Evolutionary conservation across 1,139 yeast genomes (phyloP).

Genomic region (Kazachstania sp.): DNA sequence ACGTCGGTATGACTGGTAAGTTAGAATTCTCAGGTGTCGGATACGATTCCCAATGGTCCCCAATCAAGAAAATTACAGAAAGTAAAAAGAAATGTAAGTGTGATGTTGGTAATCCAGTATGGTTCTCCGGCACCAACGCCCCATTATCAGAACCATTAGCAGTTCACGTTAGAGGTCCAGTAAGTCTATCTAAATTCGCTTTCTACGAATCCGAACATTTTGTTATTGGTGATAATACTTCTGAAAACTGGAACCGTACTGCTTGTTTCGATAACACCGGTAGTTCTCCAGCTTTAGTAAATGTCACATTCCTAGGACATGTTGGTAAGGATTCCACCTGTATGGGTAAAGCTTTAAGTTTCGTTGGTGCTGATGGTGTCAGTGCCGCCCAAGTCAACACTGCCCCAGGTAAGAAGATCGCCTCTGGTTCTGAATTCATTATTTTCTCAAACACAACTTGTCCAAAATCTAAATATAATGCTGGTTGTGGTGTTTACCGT

Average conservation of each 20-base stretch:
- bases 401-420: constrained; percentile 40
- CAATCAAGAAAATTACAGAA: constrained; percentile 44
- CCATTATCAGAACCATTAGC: constrained; percentile 64
- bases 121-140: constrained; percentile 52
- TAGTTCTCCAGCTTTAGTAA: constrained; percentile 32
- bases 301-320: constrained; percentile 54
- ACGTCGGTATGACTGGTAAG: constrained; percentile 13
- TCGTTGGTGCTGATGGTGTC: constrained; percentile 38
- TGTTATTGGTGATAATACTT: constrained; percentile 18
- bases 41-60: constrained; percentile 50
- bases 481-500: constrained; percentile 49
- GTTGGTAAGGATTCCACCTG: constrained; percentile 44
- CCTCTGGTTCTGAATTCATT: constrained; percentile 49
- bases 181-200: constrained; percentile 52
- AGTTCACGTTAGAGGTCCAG: constrained; percentile 69
- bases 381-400: constrained; percentile 40
- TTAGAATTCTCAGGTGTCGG: constrained; percentile 53
- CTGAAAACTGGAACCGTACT: constrained; percentile 36
- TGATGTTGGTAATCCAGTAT: constrained; percentile 30
- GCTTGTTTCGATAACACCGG: constrained; percentile 35
- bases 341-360: constrained; percentile 56
- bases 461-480: constrained; percentile 36
- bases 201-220: constrained; percentile 40
- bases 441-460: constrained; percentile 53
- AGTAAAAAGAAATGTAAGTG: constrained; percentile 45